Evolutionary conservation across 179 eudicot genomes (phyloP), one percentile per base, ranked within the genome.

Genomic region (Beta lomatogona): DNA sequence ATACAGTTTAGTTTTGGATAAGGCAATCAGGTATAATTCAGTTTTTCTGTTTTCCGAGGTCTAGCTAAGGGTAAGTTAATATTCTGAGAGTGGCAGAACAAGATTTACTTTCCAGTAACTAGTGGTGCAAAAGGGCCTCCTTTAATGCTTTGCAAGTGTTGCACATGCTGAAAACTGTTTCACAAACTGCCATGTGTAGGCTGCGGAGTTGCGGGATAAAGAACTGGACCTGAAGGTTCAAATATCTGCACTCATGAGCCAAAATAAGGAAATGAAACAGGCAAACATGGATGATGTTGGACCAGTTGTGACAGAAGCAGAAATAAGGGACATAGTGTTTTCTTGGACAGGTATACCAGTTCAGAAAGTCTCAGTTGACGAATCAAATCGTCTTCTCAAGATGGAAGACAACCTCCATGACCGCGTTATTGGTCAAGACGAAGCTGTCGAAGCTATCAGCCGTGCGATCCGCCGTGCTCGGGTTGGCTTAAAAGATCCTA

Each of bases 301-400:
- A 71, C 91, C 97, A 5, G 45, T 85, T 28, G 98, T 97, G 58
- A 93, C 97, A 45, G 97, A 93, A 81, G 89, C 80, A 1, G 99
- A 97, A 80, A 94, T 97, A 60, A 89, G 89, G 79, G 93, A 97
- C 58, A 88, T 97, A 52, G 99, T 97, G 22, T 90, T 96, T n/a
- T 82, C 97, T 3, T 97, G 99, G 99, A 97, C 99, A 0, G 97
- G 99, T 41, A 93, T 96, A 68, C 99, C 99, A 6, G 97, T 96
- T 1, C 92, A 91, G 82, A 96, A 94, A 78, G 95, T 93, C 18
- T 90, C 95, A 0, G 71, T 83, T 9, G 95, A 96, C 6, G 99
- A 96, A 71, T 96, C 99, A 6, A 85, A 85, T 22, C 97, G 97
- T 73, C 98, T 96, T 58, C 92, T 93, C 22, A 90, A 89, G 75